phyloP scores from a whole-genome alignment of 345 rosid genomes.

The Heritiera littoralis region DNA sequence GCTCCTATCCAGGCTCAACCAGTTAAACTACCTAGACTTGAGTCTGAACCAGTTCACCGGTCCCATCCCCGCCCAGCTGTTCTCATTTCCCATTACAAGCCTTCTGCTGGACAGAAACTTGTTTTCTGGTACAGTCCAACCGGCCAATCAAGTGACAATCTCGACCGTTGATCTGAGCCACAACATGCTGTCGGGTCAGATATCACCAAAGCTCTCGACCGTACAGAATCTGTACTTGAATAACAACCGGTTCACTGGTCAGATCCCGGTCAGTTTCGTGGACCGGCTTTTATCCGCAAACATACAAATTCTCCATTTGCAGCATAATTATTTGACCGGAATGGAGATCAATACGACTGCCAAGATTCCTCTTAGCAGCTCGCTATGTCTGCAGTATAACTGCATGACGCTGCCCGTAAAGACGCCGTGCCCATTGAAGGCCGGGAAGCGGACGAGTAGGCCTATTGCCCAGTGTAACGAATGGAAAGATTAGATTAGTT shows the following conservation, averaged over 20 bases:
- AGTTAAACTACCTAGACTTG: conserved; percentile 74
- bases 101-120: conserved; percentile 77
- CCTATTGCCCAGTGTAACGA: conserved; percentile 71
- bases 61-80: conserved; percentile 54
- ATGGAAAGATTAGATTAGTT: conserved; percentile 52
- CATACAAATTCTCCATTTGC: conserved; percentile 77
- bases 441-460: conserved; percentile 79
- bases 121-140: conserved; percentile 68
- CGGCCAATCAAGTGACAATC: conserved; percentile 57
- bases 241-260: conserved; percentile 84
- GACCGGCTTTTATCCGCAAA: conserved; percentile 64
- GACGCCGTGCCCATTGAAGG: conserved; percentile 84
- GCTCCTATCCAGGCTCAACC: conserved; percentile 55
- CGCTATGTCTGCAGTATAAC: conserved; percentile 88
- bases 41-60: conserved; percentile 80
- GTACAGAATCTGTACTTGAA: conserved; percentile 84
- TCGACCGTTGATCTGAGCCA: conserved; percentile 77
- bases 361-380: conserved; percentile 74
- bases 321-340: conserved; percentile 89
- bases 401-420: conserved; percentile 92
- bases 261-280: conserved; percentile 76
- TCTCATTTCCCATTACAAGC: conserved; percentile 60
- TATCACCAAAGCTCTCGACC: conserved; percentile 77
- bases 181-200: conserved; percentile 70
- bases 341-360: conserved; percentile 86